Conservation (phyloP, 2,329 filamentous ascomycete genomes). For the Exophiala viscosa region DNA sequence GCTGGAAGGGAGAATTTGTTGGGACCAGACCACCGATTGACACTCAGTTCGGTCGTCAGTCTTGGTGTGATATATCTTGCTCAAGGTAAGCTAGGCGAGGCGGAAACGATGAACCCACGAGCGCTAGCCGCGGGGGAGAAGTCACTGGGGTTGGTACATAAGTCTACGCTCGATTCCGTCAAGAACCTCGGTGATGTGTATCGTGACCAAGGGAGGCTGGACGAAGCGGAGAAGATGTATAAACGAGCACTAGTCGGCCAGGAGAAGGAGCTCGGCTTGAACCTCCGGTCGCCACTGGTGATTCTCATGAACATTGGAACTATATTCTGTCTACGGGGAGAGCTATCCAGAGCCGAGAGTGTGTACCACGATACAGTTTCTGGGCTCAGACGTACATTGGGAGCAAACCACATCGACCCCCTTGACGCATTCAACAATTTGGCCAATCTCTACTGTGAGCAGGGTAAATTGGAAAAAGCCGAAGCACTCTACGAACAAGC, state of each 20-base stretch:
- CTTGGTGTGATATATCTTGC: slow-evolving; percentile 28
- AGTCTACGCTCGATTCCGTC: slow-evolving; percentile 27
- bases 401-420: not conserved
- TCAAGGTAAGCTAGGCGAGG: slow-evolving; percentile 28
- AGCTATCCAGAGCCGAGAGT: not conserved
- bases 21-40: slow-evolving; percentile 25
- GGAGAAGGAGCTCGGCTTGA: too few relatives aligned
- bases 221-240: slow-evolving; percentile 29
- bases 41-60: slow-evolving; percentile 25
- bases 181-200: slow-evolving; percentile 29
- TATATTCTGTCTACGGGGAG: not conserved
- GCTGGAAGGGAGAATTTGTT: slow-evolving; percentile 22
- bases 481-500: not conserved
- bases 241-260: slow-evolving; percentile 12
- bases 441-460: not conserved
- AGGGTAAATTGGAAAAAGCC: not conserved
- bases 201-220: slow-evolving; percentile 22
- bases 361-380: not conserved
- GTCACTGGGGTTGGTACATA: slow-evolving; percentile 25
- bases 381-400: not conserved
- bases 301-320: not conserved
- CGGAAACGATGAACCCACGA: slow-evolving; percentile 27
- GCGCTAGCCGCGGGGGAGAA: slow-evolving; percentile 27
- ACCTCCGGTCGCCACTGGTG: too few relatives aligned
- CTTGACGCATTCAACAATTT: not conserved